Evolutionary conservation across 495 filamentous ascomycete genomes (phyloP).

Genomic region (Podospora fimiseda): DNA sequence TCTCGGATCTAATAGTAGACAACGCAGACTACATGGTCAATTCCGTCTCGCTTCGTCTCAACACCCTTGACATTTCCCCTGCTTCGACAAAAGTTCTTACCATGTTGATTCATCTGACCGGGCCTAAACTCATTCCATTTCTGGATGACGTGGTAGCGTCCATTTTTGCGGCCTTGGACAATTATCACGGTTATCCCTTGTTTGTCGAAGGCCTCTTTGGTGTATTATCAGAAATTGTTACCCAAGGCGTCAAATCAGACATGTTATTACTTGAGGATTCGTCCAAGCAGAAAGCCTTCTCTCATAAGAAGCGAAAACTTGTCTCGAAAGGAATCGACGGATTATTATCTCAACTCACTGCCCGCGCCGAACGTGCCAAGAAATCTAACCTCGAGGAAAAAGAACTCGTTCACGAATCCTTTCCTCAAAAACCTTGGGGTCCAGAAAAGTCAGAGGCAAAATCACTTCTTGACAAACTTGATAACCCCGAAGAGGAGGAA

Average conservation of each 20-base stretch:
- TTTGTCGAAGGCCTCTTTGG: constrained; percentile 82
- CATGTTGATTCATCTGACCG: constrained; percentile 90
- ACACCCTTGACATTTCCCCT: constrained; percentile 84
- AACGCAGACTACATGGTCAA: constrained; percentile 98
- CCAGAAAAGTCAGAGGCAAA: constrained; percentile 36
- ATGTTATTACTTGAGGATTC: constrained; percentile 42
- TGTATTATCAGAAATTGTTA: constrained; percentile 72
- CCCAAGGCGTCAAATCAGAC: constrained; percentile 65
- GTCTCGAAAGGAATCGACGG: too few species aligned
- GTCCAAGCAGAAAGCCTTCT: constrained; percentile 16
- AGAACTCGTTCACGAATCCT: constrained; percentile 12
- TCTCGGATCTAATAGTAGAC: constrained; percentile 74
- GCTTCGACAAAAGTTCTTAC: constrained; percentile 83
- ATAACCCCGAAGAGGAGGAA: constrained; percentile 15
- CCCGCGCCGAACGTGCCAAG: constrained; percentile 12
- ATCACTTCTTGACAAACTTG: constrained; percentile 34
- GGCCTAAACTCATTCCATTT: constrained; percentile 74
- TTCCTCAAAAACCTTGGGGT: constrained; percentile 26
- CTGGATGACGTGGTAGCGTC: constrained; percentile 85
- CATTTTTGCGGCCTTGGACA: constrained; percentile 84
- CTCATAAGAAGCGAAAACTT: constrained; percentile 31
- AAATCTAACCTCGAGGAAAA: constrained; percentile 10
- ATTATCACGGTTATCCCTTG: constrained; percentile 85
- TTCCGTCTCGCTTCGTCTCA: constrained; percentile 79
- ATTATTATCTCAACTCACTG: too few species aligned